Evolutionary conservation across 805 yeast species (phyloP).

Genomic region (Hanseniaspora lindneri): DNA sequence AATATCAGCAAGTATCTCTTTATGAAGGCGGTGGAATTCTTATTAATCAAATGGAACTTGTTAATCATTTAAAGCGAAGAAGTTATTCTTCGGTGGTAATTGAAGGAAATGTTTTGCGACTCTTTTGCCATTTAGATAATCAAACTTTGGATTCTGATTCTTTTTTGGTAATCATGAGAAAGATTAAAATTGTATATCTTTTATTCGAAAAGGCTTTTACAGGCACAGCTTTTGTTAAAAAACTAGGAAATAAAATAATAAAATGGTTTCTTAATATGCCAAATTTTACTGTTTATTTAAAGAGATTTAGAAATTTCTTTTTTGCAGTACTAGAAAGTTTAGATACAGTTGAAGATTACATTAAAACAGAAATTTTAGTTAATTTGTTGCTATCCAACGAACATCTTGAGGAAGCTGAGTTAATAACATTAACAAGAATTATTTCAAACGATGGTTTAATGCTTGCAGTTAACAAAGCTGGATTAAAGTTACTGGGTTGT

Average conservation of each 20-base stretch:
- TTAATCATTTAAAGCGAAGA: not conserved
- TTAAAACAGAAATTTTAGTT: not conserved
- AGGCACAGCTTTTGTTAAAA: not conserved
- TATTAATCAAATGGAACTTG: not conserved
- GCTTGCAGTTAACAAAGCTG: not conserved
- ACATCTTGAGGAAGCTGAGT: not conserved
- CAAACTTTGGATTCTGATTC: not conserved
- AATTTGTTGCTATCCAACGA: not conserved
- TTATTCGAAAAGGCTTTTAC: not conserved
- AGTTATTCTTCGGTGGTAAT: not conserved
- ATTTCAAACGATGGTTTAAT: not conserved
- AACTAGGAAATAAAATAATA: not conserved
- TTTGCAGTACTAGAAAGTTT: not conserved
- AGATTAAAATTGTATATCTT: slow-evolving; percentile 4
- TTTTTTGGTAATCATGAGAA: not conserved
- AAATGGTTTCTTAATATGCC: not conserved
- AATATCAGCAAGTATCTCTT: not conserved
- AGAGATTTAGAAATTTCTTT: not conserved
- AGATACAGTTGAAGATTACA: not conserved
- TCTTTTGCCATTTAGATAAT: not conserved
- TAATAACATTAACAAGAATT: not conserved
- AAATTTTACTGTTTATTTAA: not conserved
- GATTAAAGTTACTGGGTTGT: not conserved
- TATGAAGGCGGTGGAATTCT: not conserved
- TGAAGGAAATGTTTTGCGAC: not conserved